Percentiles rank a stretch among this genome's conserved stretches.
Evolutionary conservation across 305 asterid species (phyloP).

Genomic region (Andrographis paniculata): DNA sequence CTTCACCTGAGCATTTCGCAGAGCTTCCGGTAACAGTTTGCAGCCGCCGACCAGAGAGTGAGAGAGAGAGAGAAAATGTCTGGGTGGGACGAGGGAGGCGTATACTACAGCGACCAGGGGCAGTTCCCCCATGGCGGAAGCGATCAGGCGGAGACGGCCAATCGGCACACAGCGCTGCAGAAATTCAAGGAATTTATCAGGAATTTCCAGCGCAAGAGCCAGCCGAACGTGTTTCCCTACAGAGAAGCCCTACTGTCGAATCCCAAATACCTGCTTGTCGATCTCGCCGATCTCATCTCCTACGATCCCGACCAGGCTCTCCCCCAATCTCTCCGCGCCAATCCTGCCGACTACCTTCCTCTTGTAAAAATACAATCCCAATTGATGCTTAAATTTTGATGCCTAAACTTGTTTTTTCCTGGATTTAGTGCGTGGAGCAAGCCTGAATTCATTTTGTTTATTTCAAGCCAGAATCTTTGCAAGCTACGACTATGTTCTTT

Average conservation of each 20-base stretch:
- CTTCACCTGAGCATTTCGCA: neutral
- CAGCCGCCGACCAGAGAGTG: neutral
- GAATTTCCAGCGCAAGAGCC: conserved; percentile 72
- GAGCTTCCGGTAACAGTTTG: neutral
- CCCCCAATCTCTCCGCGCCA: conserved; percentile 73
- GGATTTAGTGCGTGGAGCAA: neutral
- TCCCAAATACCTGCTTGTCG: conserved; percentile 59
- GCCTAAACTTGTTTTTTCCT: neutral
- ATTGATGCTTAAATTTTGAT: neutral
- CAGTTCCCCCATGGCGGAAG: conserved; percentile 69
- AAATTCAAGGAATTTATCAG: conserved; percentile 88
- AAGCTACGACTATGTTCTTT: too few relatives aligned
- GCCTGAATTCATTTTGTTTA: neutral
- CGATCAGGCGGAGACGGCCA: conserved; percentile 38
- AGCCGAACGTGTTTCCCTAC: conserved; percentile 83
- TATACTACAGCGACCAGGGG: conserved; percentile 88
- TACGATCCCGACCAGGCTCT: conserved; percentile 82
- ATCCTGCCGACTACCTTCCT: conserved; percentile 91
- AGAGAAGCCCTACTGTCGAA: conserved; percentile 85
- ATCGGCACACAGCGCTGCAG: conserved; percentile 70
- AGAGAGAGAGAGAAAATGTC: too few relatives aligned
- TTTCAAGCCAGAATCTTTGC: too few relatives aligned
- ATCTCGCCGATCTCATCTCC: conserved; percentile 80
- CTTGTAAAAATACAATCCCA: conserved; percentile 35
- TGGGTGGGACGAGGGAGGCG: conserved; percentile 94